Conservation (phyloP, 225 moss, liverwort and hornwort species). For the Polytrichum formosum region DNA sequence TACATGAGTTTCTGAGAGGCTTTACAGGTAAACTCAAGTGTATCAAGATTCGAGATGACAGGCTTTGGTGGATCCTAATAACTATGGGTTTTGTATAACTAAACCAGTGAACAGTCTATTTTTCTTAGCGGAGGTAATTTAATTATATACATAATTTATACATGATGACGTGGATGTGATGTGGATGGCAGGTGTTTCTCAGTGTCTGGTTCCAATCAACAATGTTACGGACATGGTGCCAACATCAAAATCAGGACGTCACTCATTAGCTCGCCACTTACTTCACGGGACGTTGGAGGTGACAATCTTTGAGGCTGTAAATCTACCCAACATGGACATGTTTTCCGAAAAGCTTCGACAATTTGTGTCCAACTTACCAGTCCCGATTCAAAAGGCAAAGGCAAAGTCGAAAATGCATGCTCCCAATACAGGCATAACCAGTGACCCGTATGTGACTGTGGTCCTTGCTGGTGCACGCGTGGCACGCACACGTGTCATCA, state of each 20-base stretch:
- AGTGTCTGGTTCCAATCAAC: neutral
- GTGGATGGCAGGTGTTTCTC: neutral
- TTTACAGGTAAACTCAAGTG: too few species aligned
- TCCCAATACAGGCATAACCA: slow-evolving; percentile 65
- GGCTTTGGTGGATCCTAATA: too few species aligned
- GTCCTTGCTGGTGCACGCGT: slow-evolving; percentile 71
- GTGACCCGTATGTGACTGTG: slow-evolving; percentile 92
- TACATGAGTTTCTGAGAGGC: too few species aligned
- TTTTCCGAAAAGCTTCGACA: slow-evolving; percentile 80
- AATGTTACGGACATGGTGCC: neutral
- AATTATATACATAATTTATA: too few species aligned
- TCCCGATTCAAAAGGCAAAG: slow-evolving; percentile 46
- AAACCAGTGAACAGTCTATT: too few species aligned
- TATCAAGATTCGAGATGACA: too few species aligned
- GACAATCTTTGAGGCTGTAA: slow-evolving; percentile 50
- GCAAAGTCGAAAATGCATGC: slow-evolving; percentile 36
- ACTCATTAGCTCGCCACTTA: slow-evolving; percentile 28
- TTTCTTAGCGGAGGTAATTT: too few species aligned
- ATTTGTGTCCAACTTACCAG: slow-evolving; percentile 61
- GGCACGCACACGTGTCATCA: slow-evolving; percentile 85
- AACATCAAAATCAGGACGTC: neutral
- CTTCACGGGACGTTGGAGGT: slow-evolving; percentile 89
- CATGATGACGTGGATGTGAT: too few species aligned
- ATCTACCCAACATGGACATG: slow-evolving; percentile 89
- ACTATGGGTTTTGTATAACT: too few species aligned